Percentiles rank a stretch among this genome's conserved stretches.
phyloP scores from a whole-genome alignment of 148 eudicot species.

The Chenopodium quinoa region DNA sequence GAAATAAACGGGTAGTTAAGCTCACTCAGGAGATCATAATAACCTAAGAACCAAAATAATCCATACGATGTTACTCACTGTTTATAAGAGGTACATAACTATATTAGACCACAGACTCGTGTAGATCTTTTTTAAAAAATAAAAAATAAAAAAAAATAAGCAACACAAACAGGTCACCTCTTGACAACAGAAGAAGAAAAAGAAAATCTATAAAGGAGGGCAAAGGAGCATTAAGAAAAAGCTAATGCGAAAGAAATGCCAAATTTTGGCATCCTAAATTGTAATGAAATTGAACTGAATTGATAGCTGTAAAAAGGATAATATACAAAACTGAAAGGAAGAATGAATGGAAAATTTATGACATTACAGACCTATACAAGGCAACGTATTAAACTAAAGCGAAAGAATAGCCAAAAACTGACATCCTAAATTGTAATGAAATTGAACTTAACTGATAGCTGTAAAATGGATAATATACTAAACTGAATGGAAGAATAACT shows the following conservation, averaged over 20 bases:
- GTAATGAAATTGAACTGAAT: constrained; percentile 20
- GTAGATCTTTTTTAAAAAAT: too few relatives aligned
- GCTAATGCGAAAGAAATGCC: constrained; percentile 7
- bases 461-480: constrained; percentile 34
- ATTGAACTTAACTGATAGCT: constrained; percentile 26
- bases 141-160: background rate
- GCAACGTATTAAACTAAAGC: constrained; percentile 50
- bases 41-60: background rate
- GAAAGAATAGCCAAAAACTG: constrained; percentile 15
- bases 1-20: background rate
- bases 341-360: constrained; percentile 41
- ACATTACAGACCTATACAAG: constrained; percentile 79
- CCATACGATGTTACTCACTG: background rate
- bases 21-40: background rate
- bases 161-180: background rate
- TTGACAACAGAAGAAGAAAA: background rate
- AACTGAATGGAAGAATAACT: constrained; percentile 40
- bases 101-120: background rate
- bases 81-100: background rate
- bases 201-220: constrained; percentile 11
- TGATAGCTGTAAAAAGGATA: constrained; percentile 34
- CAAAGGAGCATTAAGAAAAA: constrained; percentile 13
- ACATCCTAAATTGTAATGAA: constrained; percentile 3
- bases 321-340: constrained; percentile 32
- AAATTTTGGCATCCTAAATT: constrained; percentile 1